phyloP scores from a whole-genome alignment of 2,329 filamentous ascomycete species.

The Aspergillus ruber region DNA sequence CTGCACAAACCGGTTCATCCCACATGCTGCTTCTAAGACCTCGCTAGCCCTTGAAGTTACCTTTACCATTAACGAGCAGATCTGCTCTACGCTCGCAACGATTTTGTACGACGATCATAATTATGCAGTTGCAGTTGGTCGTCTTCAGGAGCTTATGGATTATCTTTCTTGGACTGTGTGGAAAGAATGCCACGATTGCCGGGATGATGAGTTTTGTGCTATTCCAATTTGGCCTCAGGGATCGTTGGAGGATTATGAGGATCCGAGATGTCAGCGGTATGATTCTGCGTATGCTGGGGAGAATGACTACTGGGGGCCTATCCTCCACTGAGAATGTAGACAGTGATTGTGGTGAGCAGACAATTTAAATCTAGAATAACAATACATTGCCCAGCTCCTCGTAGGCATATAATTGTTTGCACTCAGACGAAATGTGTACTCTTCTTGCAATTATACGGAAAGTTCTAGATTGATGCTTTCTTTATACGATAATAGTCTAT shows the following conservation, averaged over 20 bases:
- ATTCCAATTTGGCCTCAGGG: conserved; percentile 57
- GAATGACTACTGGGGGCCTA: neutral
- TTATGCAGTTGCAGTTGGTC: conserved; percentile 5
- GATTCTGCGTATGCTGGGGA: neutral
- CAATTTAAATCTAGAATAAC: no score
- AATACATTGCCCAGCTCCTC: no score
- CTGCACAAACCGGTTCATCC: neutral
- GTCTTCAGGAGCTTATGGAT: conserved; percentile 37
- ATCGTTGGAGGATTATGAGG: conserved; percentile 43
- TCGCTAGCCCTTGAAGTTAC: neutral
- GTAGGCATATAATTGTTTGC: no score
- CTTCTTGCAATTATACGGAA: no score
- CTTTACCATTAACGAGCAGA: neutral
- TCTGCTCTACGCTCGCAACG: neutral
- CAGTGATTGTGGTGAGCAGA: no score
- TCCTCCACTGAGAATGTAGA: neutral
- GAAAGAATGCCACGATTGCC: conserved; percentile 48
- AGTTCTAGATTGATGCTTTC: no score
- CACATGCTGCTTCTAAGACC: neutral
- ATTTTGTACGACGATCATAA: conserved; percentile 1
- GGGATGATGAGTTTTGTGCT: conserved; percentile 46
- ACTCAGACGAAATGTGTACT: no score
- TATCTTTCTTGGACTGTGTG: conserved; percentile 52
- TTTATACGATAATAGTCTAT: no score
- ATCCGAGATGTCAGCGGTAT: conserved; percentile 33